These are phyloP conservation scores for Diplodia scrobiculata DNA, from an alignment of 2,329 filamentous ascomycete species.

Conservation along the genomic window DNA sequence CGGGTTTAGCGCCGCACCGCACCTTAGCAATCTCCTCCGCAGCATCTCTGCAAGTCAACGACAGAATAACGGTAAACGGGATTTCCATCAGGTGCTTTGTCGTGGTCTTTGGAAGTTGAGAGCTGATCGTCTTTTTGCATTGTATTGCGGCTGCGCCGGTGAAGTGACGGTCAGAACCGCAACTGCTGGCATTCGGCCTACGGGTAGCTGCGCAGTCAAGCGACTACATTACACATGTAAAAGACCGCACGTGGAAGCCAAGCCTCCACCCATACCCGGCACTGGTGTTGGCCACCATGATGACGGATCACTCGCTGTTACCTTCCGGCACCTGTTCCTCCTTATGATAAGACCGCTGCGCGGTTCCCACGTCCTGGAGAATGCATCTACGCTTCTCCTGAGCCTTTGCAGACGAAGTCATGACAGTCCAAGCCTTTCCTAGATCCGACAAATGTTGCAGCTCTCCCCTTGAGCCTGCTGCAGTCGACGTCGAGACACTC, in stretches of 20 bases:
- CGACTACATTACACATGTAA: not conserved
- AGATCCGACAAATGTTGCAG: not conserved
- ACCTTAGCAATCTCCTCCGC: not conserved
- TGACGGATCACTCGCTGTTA: not conserved
- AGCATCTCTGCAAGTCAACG: not conserved
- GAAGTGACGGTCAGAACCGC: not conserved
- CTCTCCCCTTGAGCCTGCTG: conserved; percentile 17
- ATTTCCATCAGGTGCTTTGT: not conserved
- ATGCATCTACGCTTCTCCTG: not conserved
- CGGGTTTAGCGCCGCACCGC: not conserved
- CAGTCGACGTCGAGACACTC: conserved; percentile 57
- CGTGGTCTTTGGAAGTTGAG: not conserved
- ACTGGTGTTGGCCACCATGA: not conserved
- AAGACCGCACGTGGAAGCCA: conserved; percentile 2
- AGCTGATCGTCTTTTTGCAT: not conserved
- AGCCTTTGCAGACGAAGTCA: not conserved
- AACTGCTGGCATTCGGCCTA: not conserved
- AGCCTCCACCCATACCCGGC: not conserved
- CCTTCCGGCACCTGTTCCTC: not conserved
- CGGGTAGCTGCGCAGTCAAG: too few species aligned
- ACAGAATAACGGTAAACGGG: not conserved
- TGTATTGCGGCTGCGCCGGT: not conserved
- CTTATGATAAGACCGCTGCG: not conserved
- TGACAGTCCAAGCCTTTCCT: not conserved
- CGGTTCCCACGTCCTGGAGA: not conserved